A percentile compares a stretch with the other conserved stretches of the same genome.
phyloP scores from a whole-genome alignment of 495 filamentous ascomycete species.

The Neurospora sp. region DNA sequence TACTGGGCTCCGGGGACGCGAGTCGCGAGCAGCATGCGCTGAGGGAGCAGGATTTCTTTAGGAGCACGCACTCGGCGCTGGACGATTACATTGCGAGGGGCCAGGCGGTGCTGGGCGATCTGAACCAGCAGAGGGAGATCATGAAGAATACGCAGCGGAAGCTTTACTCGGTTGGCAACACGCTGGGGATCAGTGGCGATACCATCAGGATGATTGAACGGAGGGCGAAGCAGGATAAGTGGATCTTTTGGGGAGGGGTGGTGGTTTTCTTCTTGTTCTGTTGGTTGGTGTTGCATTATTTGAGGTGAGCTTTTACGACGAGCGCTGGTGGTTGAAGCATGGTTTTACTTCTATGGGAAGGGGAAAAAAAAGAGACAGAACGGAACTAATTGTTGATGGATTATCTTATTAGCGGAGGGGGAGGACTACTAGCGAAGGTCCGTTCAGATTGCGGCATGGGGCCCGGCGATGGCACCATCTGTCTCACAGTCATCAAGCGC shows the following conservation, averaged over 20 bases:
- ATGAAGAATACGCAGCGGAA: slow-evolving; percentile 86
- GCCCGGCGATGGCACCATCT: not conserved
- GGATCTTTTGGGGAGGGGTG: slow-evolving; percentile 90
- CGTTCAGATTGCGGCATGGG: not conserved
- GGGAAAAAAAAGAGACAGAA: not conserved
- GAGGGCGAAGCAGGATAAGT: slow-evolving; percentile 88
- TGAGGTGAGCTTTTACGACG: slow-evolving; percentile 43
- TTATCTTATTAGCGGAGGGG: not conserved
- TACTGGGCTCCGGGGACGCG: slow-evolving; percentile 46
- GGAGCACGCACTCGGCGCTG: slow-evolving; percentile 64
- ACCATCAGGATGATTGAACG: slow-evolving; percentile 94
- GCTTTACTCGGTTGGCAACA: slow-evolving; percentile 89
- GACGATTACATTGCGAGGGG: slow-evolving; percentile 93
- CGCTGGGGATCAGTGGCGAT: slow-evolving; percentile 84
- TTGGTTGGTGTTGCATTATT: slow-evolving; percentile 74
- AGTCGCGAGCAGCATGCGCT: slow-evolving; percentile 74
- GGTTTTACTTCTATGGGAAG: not conserved
- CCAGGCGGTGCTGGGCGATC: slow-evolving; percentile 76
- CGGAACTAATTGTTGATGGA: not conserved
- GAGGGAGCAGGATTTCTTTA: slow-evolving; percentile 80
- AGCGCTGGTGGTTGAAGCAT: not conserved
- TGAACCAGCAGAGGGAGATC: slow-evolving; percentile 85
- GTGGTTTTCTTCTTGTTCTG: slow-evolving; percentile 87
- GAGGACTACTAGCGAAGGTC: not conserved
- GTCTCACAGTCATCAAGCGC: not conserved